Conservation (phyloP, 106 monocot genomes). For the Acanthochlamys bracteata region DNA sequence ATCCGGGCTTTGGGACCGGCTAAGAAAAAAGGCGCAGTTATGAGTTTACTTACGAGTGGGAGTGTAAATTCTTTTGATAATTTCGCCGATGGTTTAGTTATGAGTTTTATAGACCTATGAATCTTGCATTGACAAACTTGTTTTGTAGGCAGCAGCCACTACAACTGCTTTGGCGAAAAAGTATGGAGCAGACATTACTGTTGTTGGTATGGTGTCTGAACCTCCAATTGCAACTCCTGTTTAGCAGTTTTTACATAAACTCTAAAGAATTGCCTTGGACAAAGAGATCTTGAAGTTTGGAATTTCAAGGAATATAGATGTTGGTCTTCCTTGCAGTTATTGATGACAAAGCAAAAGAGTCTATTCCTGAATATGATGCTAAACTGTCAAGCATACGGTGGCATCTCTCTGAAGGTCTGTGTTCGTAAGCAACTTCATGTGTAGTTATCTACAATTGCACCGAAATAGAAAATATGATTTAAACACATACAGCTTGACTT, state of each 20-base stretch:
- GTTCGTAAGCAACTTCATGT: neutral
- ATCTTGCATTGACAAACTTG: neutral
- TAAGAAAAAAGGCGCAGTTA: too few relatives aligned
- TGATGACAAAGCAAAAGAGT: slow-evolving; percentile 84
- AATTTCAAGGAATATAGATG: slow-evolving; percentile 11
- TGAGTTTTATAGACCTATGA: too few relatives aligned
- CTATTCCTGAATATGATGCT: slow-evolving; percentile 80
- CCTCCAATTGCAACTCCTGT: neutral
- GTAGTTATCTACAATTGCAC: neutral
- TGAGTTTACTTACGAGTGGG: too few relatives aligned
- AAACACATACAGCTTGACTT: neutral
- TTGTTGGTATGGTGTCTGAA: slow-evolving; percentile 64
- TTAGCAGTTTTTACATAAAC: slow-evolving; percentile 1
- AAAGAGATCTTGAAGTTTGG: slow-evolving; percentile 10
- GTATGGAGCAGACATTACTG: slow-evolving; percentile 91
- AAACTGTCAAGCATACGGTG: slow-evolving; percentile 77
- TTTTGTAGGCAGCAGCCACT: slow-evolving; percentile 72
- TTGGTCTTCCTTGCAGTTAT: slow-evolving; percentile 62
- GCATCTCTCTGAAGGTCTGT: slow-evolving; percentile 96
- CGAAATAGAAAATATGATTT: neutral
- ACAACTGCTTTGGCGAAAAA: slow-evolving; percentile 80
- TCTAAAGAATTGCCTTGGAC: slow-evolving; percentile 12
- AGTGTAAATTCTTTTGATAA: too few relatives aligned
- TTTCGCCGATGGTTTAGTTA: too few relatives aligned
- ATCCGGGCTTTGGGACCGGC: too few relatives aligned